Conservation (phyloP, 306 rosid genomes). For the Acacia confusa region DNA sequence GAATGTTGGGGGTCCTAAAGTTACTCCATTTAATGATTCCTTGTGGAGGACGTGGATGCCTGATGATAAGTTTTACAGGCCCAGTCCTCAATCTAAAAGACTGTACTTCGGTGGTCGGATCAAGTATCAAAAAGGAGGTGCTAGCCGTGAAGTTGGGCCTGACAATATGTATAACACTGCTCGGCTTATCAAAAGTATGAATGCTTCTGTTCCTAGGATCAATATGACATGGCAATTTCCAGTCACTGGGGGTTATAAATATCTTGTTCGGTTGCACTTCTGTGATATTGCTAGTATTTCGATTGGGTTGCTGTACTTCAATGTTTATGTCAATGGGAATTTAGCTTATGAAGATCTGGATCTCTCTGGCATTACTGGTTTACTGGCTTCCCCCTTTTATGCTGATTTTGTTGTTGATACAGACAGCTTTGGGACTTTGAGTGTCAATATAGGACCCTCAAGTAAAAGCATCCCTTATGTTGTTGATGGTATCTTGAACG, state of each 20-base stretch:
- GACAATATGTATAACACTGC: slow-evolving; percentile 88
- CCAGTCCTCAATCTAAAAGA: slow-evolving; percentile 51
- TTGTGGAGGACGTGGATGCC: slow-evolving; percentile 93
- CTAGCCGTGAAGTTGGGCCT: slow-evolving; percentile 89
- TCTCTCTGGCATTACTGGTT: slow-evolving; percentile 44
- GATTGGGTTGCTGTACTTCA: slow-evolving; percentile 68
- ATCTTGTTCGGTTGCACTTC: slow-evolving; percentile 76
- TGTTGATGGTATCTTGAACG: slow-evolving; percentile 46
- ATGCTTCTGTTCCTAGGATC: slow-evolving; percentile 54
- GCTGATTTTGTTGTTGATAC: slow-evolving; percentile 74
- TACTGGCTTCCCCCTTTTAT: slow-evolving; percentile 70
- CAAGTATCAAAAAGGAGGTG: slow-evolving; percentile 64
- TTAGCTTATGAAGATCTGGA: slow-evolving; percentile 65
- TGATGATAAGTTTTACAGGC: slow-evolving; percentile 56
- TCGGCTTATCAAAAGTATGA: slow-evolving; percentile 62
- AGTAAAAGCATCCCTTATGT: slow-evolving; percentile 46
- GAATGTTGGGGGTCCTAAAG: slow-evolving; percentile 85
- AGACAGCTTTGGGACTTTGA: slow-evolving; percentile 36
- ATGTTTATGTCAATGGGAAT: slow-evolving; percentile 76
- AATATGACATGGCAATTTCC: slow-evolving; percentile 91
- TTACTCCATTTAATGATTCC: slow-evolving; percentile 89
- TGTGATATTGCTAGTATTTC: slow-evolving; percentile 89
- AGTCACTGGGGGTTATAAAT: slow-evolving; percentile 49
- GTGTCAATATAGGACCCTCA: slow-evolving; percentile 65
- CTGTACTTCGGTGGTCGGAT: slow-evolving; percentile 73